These are phyloP conservation scores for Rutstroemia sp. DNA, from an alignment of 2,329 filamentous ascomycete species.

Conservation along the genomic window DNA sequence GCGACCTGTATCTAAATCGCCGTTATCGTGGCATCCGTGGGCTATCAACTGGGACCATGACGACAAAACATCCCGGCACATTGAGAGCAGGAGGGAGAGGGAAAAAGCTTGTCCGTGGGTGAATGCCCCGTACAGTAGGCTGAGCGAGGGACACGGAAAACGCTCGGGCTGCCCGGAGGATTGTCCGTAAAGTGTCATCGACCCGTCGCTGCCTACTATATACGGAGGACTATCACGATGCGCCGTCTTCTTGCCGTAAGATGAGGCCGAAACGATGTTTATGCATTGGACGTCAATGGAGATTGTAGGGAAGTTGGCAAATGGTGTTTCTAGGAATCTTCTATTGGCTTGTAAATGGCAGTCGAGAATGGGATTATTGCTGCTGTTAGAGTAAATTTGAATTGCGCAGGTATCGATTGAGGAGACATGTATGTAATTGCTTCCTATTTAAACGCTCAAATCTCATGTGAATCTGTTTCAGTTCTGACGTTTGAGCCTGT, in stretches of 20 bases:
- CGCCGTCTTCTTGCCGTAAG: background rate
- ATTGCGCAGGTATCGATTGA: no score
- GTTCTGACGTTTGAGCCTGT: no score
- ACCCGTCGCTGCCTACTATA: background rate
- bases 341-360: no score
- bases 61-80: background rate
- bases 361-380: no score
- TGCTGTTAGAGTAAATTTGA: no score
- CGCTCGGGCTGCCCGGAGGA: background rate
- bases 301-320: background rate
- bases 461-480: background rate
- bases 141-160: background rate
- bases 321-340: no score
- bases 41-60: background rate
- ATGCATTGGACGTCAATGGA: background rate
- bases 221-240: background rate
- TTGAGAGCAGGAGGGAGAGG: background rate
- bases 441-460: no score
- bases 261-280: background rate
- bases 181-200: background rate
- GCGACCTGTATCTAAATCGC: background rate
- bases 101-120: no score
- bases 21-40: background rate
- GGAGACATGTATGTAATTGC: no score
- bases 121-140: no score